A percentile compares a stretch with the other conserved stretches of the same genome.
phyloP scores from a whole-genome alignment of 2,329 filamentous ascomycete species.

The Epichloe amarillans region DNA sequence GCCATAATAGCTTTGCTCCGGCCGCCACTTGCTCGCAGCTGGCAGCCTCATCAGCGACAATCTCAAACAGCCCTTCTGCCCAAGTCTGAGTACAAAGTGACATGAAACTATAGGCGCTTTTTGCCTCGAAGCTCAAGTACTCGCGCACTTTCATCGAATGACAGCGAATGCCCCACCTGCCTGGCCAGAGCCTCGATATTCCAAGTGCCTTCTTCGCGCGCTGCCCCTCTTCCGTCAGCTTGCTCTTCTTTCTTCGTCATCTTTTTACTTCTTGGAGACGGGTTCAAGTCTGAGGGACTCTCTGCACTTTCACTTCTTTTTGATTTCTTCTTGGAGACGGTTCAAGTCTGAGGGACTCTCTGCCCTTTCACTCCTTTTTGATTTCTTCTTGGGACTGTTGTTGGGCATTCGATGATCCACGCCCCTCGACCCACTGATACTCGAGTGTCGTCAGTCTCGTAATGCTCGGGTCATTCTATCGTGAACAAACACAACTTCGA shows the following conservation, averaged over 20 bases:
- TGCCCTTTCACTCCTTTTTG: background rate
- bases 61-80: background rate
- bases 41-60: slow-evolving; percentile 1
- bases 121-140: background rate
- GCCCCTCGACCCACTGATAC: background rate
- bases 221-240: slow-evolving; percentile 2
- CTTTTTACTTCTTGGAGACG: background rate
- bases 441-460: background rate
- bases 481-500: background rate
- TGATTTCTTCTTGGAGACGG: background rate
- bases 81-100: background rate
- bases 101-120: background rate
- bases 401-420: background rate
- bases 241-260: background rate
- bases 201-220: background rate
- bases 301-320: background rate
- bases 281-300: background rate
- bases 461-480: background rate
- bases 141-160: background rate
- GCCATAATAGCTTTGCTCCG: slow-evolving; percentile 2
- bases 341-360: background rate
- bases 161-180: slow-evolving; percentile 1
- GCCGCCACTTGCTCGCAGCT: background rate
- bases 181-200: background rate
- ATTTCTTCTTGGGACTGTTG: background rate